These are phyloP conservation scores for Lentinula sp. DNA, from an alignment of 768 basidiomycete genomes.

Conservation along the genomic window DNA sequence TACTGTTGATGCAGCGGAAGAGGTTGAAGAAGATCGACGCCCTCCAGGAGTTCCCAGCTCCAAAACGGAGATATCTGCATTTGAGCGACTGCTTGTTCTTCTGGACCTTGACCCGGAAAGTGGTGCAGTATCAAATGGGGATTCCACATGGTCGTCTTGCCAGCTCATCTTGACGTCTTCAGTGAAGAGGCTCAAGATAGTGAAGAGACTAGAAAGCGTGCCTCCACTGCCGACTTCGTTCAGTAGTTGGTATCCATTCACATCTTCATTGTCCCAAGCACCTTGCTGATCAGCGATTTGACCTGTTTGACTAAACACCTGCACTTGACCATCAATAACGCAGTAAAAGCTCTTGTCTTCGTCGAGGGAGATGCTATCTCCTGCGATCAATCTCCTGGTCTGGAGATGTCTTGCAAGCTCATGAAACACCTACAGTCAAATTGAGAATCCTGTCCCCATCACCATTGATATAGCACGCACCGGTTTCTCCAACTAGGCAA, in stretches of 20 bases:
- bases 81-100: slow-evolving; percentile 29
- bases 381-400: slow-evolving; percentile 91
- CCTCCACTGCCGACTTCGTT: slow-evolving; percentile 97
- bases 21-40: slow-evolving; percentile 47
- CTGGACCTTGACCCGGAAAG: background rate
- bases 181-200: slow-evolving; percentile 94
- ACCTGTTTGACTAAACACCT: slow-evolving; percentile 79
- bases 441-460: background rate
- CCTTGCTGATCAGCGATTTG: slow-evolving; percentile 43
- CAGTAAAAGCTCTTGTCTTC: slow-evolving; percentile 96
- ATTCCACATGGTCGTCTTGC: slow-evolving; percentile 54
- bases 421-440: slow-evolving; percentile 76
- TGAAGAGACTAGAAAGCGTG: slow-evolving; percentile 92
- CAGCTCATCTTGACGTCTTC: slow-evolving; percentile 91
- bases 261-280: slow-evolving; percentile 76
- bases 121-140: slow-evolving; percentile 19
- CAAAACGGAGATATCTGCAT: slow-evolving; percentile 63
- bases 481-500: slow-evolving; percentile 72
- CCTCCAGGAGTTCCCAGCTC: slow-evolving; percentile 35
- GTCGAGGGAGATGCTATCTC: slow-evolving; percentile 88
- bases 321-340: slow-evolving; percentile 95
- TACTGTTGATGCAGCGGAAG: slow-evolving; percentile 66
- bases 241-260: slow-evolving; percentile 93
- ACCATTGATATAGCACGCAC: slow-evolving; percentile 35
- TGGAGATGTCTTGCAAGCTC: slow-evolving; percentile 95